Evolutionary conservation across 169 alveolate species (phyloP), one percentile per base, ranked within the genome.

Genomic region (Eimeria necatrix): DNA sequence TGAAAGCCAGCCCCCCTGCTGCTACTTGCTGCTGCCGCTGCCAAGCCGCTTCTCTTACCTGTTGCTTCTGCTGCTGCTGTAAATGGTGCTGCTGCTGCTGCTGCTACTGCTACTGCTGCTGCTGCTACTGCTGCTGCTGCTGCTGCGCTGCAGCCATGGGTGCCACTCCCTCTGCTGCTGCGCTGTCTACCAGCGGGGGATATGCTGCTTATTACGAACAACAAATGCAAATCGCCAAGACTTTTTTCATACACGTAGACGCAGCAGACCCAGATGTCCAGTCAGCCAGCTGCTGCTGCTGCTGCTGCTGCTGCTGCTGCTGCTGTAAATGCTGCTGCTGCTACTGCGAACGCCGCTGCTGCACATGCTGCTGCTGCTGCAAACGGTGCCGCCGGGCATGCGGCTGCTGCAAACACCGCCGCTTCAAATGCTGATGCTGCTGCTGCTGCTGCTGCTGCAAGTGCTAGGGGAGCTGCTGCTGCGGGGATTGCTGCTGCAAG

Each of bases 61-160:
- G n/a, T n/a, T n/a, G n/a, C n/a, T n/a, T n/a, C n/a, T n/a, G n/a
- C n/a, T n/a, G n/a, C n/a, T n/a, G n/a, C n/a, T n/a, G n/a, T n/a
- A n/a, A n/a, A n/a, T n/a, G n/a, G n/a, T n/a, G n/a, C 73, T 61
- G 73, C 73, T 61, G 73, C 73, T 61, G n/a, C 73, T 61, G 73
- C 73, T 61, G 73, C 73, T 61, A 24, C 18, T 61, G 73, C 73
- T 61, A 10, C 73, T 61, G 73, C 73, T 61, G 73, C 73, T 61
- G 73, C 73, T 61, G 73, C 73, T 61, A n/a, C n/a, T n/a, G n/a
- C n/a, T 56, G 8, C 64, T 56, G 64, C 14, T 8, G 8, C 64
- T 56, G 20, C 64, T 56, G 20, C 14, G 81, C 81, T 32, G 7
- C 81, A 71, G 81, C 14, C n/a, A 71, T 48, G 22, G 51, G 16